Evolutionary conservation across 306 rosid genomes (phyloP), one percentile per base, ranked within the genome.

Genomic region (Quercus wislizeni): DNA sequence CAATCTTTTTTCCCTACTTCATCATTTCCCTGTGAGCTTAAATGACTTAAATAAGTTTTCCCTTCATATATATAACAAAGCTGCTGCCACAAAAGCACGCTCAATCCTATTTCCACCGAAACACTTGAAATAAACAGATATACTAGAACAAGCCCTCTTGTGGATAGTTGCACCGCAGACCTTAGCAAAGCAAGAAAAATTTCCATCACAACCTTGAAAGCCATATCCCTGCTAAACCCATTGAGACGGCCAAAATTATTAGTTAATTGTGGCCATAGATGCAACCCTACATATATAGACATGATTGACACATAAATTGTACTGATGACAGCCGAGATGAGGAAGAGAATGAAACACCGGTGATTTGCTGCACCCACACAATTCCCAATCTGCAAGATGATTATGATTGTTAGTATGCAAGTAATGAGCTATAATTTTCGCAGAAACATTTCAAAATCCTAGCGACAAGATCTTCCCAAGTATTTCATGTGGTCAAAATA

Each of bases 331-430:
- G 97, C 92, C 25, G 97, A 90, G 72, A 91, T 91, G 77, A 95
- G 98, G 89, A 95, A 95, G 80, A 87, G 74, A 68, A 95, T 81
- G 86, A 95, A 95, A 87, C 79, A 85, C 67, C 83, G 85, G 89
- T 93, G 99, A 81, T 95, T 95, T 78, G 87, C 91, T n/a, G 97
- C 97, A 30, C 98, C 99, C 43, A 95, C 98, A 78, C 99, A 95
- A 83, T 95, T 95, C 84, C 99, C 99, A 57, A 95, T 95, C 99
- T 95, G 98, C 87, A 82, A 79, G 76, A 72, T 2, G 62, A 80
- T 73, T 74, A 86, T 5, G 70, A 52, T 28, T 59, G 75, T 54
- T 6, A 86, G 76, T 54, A 78, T 74, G 76, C 57, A 80, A 41
- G 54, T 55, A 51, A 63, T 49, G n/a, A 41, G 61, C 35, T 30